Conservation (phyloP, 2,329 filamentous ascomycete genomes). For the Didymella segeticola region DNA sequence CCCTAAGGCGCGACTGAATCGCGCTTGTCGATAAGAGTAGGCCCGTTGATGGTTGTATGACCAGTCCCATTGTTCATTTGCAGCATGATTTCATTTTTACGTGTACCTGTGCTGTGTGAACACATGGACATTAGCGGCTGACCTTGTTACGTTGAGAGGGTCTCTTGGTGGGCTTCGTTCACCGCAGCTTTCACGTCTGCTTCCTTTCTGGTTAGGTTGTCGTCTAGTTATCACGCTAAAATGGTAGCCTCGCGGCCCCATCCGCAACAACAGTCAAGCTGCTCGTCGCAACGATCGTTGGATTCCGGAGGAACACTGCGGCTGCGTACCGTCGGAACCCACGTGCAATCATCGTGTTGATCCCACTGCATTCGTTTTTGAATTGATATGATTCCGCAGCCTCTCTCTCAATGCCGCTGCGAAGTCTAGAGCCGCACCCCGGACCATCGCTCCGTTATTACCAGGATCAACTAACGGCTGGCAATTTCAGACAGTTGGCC, state of each 20-base stretch:
- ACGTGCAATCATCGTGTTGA: neutral
- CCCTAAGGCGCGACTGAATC: neutral
- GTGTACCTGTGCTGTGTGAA: neutral
- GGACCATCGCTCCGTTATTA: neutral
- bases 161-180: conserved; percentile 1
- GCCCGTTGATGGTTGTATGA: too few relatives aligned
- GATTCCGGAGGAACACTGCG: neutral
- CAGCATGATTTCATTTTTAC: too few relatives aligned
- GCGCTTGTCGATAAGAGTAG: neutral
- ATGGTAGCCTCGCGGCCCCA: neutral
- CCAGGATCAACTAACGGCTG: conserved; percentile 1
- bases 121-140: neutral
- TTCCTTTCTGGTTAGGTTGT: neutral
- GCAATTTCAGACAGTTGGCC: neutral
- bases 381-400: too few relatives aligned
- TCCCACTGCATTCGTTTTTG: neutral
- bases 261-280: neutral
- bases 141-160: neutral
- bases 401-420: neutral
- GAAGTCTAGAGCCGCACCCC: neutral
- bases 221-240: neutral
- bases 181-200: neutral
- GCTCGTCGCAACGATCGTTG: neutral
- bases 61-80: neutral
- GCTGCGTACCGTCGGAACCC: neutral